Conservation (phyloP, 2,329 filamentous ascomycete species). For the Fusarium sp. region DNA sequence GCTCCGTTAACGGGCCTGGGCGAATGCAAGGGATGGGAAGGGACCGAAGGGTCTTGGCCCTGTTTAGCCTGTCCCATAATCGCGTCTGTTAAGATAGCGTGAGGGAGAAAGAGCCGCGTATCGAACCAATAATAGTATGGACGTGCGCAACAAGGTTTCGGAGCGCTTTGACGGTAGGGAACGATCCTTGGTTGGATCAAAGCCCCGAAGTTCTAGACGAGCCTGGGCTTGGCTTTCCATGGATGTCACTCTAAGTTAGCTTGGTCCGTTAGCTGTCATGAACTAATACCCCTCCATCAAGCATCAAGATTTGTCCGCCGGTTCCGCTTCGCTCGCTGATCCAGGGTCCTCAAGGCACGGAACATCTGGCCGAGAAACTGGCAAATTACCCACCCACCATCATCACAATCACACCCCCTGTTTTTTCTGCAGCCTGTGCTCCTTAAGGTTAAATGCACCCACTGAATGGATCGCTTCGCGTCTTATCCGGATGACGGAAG, state of each 20-base stretch:
- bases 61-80: neutral
- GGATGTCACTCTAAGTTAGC: too few species aligned
- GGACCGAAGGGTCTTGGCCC: neutral
- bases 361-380: neutral
- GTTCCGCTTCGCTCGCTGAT: neutral
- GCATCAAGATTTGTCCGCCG: neutral
- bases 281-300: neutral
- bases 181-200: neutral
- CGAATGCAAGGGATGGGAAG: neutral
- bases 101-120: neutral
- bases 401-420: neutral
- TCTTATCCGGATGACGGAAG: neutral
- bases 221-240: neutral
- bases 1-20: neutral
- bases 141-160: neutral
- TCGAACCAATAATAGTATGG: neutral
- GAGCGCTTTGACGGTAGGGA: neutral
- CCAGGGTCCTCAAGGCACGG: neutral
- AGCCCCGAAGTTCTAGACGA: neutral
- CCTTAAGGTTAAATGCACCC: neutral
- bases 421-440: neutral
- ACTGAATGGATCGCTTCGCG: neutral
- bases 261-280: neutral
- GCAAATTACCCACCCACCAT: constrained; percentile 5
- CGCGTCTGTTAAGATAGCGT: neutral